A percentile compares a stretch with the other conserved stretches of the same genome.
Conservation (phyloP, 176 grass and related monocot genomes). For the Phoenix roebelenii region DNA sequence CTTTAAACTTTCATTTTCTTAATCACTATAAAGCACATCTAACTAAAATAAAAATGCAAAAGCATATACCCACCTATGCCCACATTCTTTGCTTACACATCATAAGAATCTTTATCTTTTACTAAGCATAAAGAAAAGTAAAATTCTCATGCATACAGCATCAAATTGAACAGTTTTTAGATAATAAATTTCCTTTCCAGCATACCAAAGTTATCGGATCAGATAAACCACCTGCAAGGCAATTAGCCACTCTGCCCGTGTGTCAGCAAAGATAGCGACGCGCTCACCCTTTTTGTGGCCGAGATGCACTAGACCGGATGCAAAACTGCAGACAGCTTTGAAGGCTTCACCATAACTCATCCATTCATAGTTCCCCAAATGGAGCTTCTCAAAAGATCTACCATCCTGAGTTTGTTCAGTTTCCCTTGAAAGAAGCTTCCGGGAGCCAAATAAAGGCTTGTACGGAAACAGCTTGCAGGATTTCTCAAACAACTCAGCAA, state of each 20-base stretch:
- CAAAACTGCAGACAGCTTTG: conserved; percentile 64
- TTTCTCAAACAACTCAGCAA: conserved; percentile 66
- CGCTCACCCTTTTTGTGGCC: conserved; percentile 54
- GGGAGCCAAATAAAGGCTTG: conserved; percentile 63
- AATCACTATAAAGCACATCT: too few species aligned
- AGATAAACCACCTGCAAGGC: conserved; percentile 64
- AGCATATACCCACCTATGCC: too few species aligned
- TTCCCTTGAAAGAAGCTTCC: conserved; percentile 65
- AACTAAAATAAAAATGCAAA: too few species aligned
- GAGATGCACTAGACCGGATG: conserved; percentile 58
- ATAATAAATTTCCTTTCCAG: too few species aligned
- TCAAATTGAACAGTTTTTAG: too few species aligned
- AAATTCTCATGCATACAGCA: too few species aligned
- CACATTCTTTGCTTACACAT: too few species aligned
- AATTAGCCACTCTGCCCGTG: conserved; percentile 81
- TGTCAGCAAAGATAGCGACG: conserved; percentile 90
- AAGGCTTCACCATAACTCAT: conserved; percentile 57
- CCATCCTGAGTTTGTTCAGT: conserved; percentile 40
- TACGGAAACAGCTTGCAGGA: conserved; percentile 61
- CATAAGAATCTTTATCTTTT: too few species aligned
- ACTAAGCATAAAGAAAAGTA: too few species aligned
- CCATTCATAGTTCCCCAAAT: conserved; percentile 88
- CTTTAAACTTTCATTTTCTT: too few species aligned
- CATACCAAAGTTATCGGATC: too few species aligned
- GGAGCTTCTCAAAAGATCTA: conserved; percentile 84